These are phyloP conservation scores for Kodamaea kakaduensis DNA, from an alignment of 805 yeast genomes.

Conservation along the genomic window DNA sequence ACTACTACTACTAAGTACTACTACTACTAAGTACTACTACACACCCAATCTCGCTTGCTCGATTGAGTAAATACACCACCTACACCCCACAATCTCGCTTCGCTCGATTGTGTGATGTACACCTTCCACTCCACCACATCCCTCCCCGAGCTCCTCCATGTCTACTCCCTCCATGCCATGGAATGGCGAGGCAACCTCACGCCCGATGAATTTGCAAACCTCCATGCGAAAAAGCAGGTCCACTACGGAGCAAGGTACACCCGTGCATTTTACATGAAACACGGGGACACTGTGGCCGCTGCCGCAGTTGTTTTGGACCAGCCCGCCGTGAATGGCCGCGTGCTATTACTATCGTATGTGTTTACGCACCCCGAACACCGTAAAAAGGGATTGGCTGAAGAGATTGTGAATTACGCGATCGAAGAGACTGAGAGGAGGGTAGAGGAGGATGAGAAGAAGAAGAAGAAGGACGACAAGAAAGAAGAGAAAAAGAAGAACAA, in stretches of 20 bases:
- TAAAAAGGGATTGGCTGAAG: constrained; percentile 27
- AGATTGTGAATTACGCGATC: constrained; percentile 25
- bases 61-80: no score
- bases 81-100: no score
- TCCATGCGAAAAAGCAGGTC: constrained; percentile 13
- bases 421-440: constrained; percentile 29
- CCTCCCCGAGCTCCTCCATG: constrained; percentile 18
- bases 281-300: constrained; percentile 5
- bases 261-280: constrained; percentile 4
- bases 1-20: no score
- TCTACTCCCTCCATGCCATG: constrained; percentile 21
- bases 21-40: no score
- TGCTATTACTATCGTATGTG: constrained; percentile 17
- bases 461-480: constrained; percentile 15
- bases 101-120: no score
- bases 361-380: constrained; percentile 25
- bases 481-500: constrained; percentile 19
- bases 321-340: constrained; percentile 1
- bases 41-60: no score
- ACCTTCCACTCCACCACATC: constrained; percentile 21
- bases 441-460: constrained; percentile 17
- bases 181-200: constrained; percentile 23
- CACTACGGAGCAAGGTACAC: constrained; percentile 9
- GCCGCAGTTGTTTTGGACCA: constrained; percentile 3
- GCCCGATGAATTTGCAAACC: constrained; percentile 22